Evolutionary conservation across 176 grass and related monocot genomes (phyloP), one percentile per base, ranked within the genome.

Genomic region (Melocanna baccifera): DNA sequence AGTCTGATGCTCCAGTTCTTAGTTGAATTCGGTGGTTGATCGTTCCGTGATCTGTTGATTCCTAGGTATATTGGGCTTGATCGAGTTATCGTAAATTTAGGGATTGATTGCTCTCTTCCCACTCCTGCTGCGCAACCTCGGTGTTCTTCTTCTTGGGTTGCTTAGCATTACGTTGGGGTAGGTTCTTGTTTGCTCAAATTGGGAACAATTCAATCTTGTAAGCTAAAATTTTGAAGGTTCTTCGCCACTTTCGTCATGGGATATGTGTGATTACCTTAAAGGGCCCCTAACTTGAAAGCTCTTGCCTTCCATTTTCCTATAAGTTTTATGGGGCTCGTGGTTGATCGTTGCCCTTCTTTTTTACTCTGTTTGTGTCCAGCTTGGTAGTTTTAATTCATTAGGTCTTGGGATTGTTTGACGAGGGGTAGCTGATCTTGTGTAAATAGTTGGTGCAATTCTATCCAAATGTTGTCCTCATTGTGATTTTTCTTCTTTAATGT

Each of bases 181-280:
- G 34, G 1, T 26, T 25, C 62, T 16, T 77, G 67, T 64, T 82
- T 58, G 28, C 73, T 67, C 79, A 22, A 41, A 32, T 83, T 81
- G 66, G 71, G 26, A 68, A 70, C 67, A 39, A 63, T 79, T 74
- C 56, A 71, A 67, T 82, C 61, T 25, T 18, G 40, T 5, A 14
- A 30, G 50, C 23, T 1, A 5, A 45, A 79, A 12, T n/a, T 52
- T 80, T 53, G 19, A 36, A 69, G 80, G 51, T 63, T 42, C 14
- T 45, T 84, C 55, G 62, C 81, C 42, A 13, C 42, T 91, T 87
- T 19, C 8, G 69, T 69, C 69, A 42, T 1, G 9, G 36, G 30
- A 23, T 46, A 26, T 50, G 6, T 20, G 62, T 23, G 32, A 34
- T 69, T 74, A 39, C 3, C 63, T 16, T 64, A 32, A 7, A 15